Evolutionary conservation across 768 basidiomycete genomes (phyloP), one percentile per base, ranked within the genome.

Genomic region (Termitomyces sp.): DNA sequence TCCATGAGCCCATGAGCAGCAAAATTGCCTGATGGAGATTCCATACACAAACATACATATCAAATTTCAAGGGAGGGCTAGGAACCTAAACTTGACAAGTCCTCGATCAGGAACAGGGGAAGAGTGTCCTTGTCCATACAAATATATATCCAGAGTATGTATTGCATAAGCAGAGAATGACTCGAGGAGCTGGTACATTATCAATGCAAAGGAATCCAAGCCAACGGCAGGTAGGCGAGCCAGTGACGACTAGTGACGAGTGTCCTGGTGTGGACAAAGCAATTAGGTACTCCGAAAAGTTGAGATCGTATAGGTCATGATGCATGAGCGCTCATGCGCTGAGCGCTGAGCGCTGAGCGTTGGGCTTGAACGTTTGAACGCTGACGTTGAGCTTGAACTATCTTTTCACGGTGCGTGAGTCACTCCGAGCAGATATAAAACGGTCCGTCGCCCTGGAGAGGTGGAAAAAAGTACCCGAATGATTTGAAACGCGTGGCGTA

Each of bases 1-100:
- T 58, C 57, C 43, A 61, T 50, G 46, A 53, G 33, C 50, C 57
- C 47, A 61, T 50, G 46, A 53, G 33, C 50, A 16, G 55, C 41
- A 48, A 9, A 47, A 48, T 63, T 56, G 35, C 65, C 59, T 9
- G 59, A 67, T 65, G 66, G 64, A 64, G 66, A 62, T 60, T 30
- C 44, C 20, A 55, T 41, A 61, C 49, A 47, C 43, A 52, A 43
- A 46, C 40, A 43, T 43, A 43, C 41, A 43, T 43, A 18, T 16
- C 23, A 23, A 23, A 7, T 40, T 51, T 65, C 64, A 63, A 59
- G 60, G 28, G 57, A 57, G 47, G 50, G 56, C 41, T 43, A 23
- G 12, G 13, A 46, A 46, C 30, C 23, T 7, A 43, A 47, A 52
- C 53, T 43, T 20, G 41, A 43, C 43, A 55, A 55, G 43, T 50